Base-by-base conservation (phyloP, 345 rosid genomes). In the Camelina sativa region DNA sequence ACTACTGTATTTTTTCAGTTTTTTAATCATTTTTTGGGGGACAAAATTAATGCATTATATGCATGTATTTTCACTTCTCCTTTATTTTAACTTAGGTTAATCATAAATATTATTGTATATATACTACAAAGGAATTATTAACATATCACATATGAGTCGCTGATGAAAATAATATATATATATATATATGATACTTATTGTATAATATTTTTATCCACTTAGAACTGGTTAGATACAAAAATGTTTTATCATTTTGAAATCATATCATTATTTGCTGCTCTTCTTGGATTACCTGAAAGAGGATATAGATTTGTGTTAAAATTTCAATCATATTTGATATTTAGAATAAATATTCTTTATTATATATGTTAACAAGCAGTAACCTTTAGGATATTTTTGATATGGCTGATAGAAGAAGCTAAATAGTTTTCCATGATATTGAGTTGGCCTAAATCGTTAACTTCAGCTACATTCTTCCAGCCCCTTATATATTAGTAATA, bases 361-460 rank as follows among this genome's bases (percentile, higher is more conserved):
- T 43, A n/a, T 2, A 12, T 7, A 34, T 44, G 5, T 44, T 11
- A 73, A 22, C 1, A 2, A 44, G 2, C 46, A 44, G 15, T 20
- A 35, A 73, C 65, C 65, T 56, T 35, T 25, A 60, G 11, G 17
- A 1, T 3, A 2, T 20, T 53, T 53, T 3, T 44, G 50, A 63
- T 22, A 2, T 55, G 13, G 38, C 0, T 44, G 11, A 73, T 40
- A 7, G 11, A 13, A 25, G 47, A 7, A 34, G 64, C 7, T 15
- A 73, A 19, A 73, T 44, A 10, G 0, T 23, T 30, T 22, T 65
- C 65, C 65, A 73, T 73, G 17, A 73, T 46, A 3, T 12, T 32
- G 20, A 73, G 71, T 35, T 40, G 38, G 3, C 10, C 25, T 15
- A 73, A 22, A 56, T 73, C 77, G 46, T 34, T 10, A 34, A 73